Evolutionary conservation across 2,329 filamentous ascomycete genomes (phyloP), one percentile per base, ranked within the genome.

Genomic region (Amylocarpus encephaloides): DNA sequence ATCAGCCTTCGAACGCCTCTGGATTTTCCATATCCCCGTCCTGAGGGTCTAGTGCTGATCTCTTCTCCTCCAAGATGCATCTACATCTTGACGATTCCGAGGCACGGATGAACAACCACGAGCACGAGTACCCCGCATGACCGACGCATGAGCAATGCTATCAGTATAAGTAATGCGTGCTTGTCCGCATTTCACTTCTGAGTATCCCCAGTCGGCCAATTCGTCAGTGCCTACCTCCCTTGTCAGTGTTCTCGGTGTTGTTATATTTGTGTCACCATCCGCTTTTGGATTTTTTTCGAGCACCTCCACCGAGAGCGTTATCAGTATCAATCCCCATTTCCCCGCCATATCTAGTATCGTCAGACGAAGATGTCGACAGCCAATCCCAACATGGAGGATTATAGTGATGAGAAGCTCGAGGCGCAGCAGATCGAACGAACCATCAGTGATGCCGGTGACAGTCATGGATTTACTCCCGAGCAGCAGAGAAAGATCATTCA

Each of bases 401-500:
- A 38, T 36, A 38, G 41, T 15, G 41, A 22, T 10, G 46, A 49
- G 32, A 49, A 43, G 19, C n/a, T 40, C 36, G 40, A n/a, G 12
- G 19, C 33, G 6, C 48, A 57, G n/a, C 49, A 57, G 29, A 33
- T 57, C 38, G 56, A 56, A 34, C 52, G 45, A 9, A 53, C 44
- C 9, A 15, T 42, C 4, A 46, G 43, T 3, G 51, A 49, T 19
- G 47, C 42, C 1, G 50, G 50, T 7, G 58, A 61, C 49, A 48
- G 48, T 29, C 39, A 49, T 10, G 46, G 33, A 47, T 82, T 84
- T 66, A 75, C 78, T 1, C 73, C 73, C 0, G 67, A 73, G 15
- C 82, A 92, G 68, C 78, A 86, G 68, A 79, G 72, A 63, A 76
- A 70, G 38, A 87, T 93, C 61, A 80, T 90, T 38, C 74, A 76